Base-by-base conservation (phyloP, 257 asterid species). In the Paulownia fortunei region DNA sequence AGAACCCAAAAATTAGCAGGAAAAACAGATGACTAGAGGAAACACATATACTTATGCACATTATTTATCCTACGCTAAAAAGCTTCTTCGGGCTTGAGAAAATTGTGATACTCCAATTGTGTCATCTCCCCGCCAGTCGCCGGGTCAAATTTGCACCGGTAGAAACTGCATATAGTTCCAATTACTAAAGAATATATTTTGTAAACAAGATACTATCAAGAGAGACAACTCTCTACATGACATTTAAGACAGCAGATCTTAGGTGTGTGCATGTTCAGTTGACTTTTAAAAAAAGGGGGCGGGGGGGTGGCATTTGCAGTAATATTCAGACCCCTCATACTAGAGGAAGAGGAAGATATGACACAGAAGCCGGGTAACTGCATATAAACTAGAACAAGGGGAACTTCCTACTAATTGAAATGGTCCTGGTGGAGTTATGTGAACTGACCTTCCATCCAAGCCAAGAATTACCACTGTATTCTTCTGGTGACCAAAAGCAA, bases 401-500 rank as follows among this genome's bases (percentile, higher is more conserved):
- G 34, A 46, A 46, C 30, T 56, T 65, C 46, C 32, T 46, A 56
- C 19, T 59, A 56, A 18, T 72, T 41, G 61, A 59, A 23, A 66
- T 61, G 46, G 36, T 19, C 36, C 15, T 16, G 8, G 19, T 69
- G 54, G 36, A 9, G 42, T 65, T 46, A n/a, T 52, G 58, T 44
- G 59, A 62, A 71, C 86, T 76, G 70, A 94, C 99, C 97, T 91
- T 81, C 99, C 99, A 88, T 94, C 96, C 88, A 91, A 82, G 89
- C 98, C 97, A 77, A 94, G 94, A 83, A 94, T 88, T 34, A 91
- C 89, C 66, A 92, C 89, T 4, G 97, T 92, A 76, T 92, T 90
- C 83, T 89, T 91, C 81, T 89, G 94, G 84, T 92, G 97, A 60
- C 99, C 99, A 80, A 94, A 94, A 27, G 97, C 97, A 77, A 89